Percentiles rank a stretch among this genome's conserved stretches.
Evolutionary conservation across 169 alveolate genomes (phyloP).

Genomic region (Plasmodium gaboni): DNA sequence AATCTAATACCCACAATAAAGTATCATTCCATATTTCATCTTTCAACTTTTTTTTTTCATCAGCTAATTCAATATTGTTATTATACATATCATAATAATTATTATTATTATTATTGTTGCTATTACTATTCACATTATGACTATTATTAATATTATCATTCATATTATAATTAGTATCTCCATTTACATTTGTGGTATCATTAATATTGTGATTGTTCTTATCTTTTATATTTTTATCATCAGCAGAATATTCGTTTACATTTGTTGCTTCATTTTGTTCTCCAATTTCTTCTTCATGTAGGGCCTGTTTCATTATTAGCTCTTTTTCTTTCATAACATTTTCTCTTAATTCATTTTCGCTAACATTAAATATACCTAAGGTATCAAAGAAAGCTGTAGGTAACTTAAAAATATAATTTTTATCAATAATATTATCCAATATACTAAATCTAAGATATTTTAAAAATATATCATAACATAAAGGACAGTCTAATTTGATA

Average conservation of each 20-base stretch:
- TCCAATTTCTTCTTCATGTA: background rate
- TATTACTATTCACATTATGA: background rate
- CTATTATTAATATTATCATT: background rate
- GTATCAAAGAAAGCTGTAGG: conserved; percentile 61
- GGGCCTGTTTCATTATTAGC: background rate
- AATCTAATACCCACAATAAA: conserved; percentile 54
- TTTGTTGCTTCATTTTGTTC: background rate
- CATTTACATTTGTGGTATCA: background rate
- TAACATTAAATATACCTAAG: conserved; percentile 15
- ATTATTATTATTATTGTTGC: background rate
- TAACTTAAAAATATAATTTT: conserved; percentile 57
- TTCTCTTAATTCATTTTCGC: conserved; percentile 20
- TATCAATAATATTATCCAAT: conserved; percentile 62
- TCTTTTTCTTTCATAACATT: conserved; percentile 12
- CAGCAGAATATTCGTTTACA: background rate
- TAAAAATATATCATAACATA: conserved; percentile 68
- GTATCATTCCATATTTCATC: conserved; percentile 74
- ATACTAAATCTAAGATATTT: conserved; percentile 69
- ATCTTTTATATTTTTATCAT: background rate
- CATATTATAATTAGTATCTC: too few species aligned
- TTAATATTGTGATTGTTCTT: background rate
- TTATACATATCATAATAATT: conserved; percentile 34
- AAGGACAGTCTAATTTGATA: conserved; percentile 73
- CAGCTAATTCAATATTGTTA: conserved; percentile 30
- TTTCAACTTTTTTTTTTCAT: conserved; percentile 49